phyloP scores from a whole-genome alignment of 495 filamentous ascomycete genomes.

The Xylaria castorea region DNA sequence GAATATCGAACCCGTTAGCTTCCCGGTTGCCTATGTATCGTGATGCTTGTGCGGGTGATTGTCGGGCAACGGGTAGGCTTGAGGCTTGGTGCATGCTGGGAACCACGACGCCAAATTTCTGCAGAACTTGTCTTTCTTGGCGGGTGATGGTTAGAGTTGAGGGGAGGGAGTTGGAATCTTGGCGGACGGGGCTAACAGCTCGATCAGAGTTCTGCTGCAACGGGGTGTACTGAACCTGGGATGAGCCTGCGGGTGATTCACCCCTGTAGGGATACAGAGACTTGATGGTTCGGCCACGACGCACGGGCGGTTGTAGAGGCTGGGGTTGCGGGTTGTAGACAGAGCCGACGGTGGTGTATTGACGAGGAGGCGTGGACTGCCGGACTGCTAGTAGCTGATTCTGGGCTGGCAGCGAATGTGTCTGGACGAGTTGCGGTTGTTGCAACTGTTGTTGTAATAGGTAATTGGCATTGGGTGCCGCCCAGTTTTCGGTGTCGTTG shows the following conservation, averaged over 20 bases:
- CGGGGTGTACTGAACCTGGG: slow-evolving; percentile 47
- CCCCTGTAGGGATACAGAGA: slow-evolving; percentile 35
- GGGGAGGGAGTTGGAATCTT: neutral
- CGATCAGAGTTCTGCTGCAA: slow-evolving; percentile 58
- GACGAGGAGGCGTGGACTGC: slow-evolving; percentile 20
- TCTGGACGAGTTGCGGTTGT: neutral
- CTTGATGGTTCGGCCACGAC: slow-evolving; percentile 48
- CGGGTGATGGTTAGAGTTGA: slow-evolving; percentile 13
- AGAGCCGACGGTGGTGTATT: slow-evolving; percentile 56
- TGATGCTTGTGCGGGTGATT: neutral
- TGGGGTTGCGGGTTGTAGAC: slow-evolving; percentile 50
- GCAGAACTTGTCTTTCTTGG: slow-evolving; percentile 14
- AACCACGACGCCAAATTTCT: slow-evolving; percentile 4
- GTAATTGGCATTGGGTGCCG: neutral
- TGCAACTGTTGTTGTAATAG: neutral
- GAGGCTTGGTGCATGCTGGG: slow-evolving; percentile 1
- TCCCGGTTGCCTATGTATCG: neutral
- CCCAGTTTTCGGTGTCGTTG: neutral
- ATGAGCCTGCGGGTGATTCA: slow-evolving; percentile 31
- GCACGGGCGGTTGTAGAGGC: slow-evolving; percentile 52
- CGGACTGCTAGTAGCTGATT: neutral
- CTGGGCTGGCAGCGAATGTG: neutral
- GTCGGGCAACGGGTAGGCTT: neutral
- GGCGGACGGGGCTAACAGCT: slow-evolving; percentile 44
- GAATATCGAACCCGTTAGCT: neutral